Evolutionary conservation across 1,284 basidiomycete species (phyloP), one percentile per base, ranked within the genome.

Genomic region (Amylostereum areolatum): DNA sequence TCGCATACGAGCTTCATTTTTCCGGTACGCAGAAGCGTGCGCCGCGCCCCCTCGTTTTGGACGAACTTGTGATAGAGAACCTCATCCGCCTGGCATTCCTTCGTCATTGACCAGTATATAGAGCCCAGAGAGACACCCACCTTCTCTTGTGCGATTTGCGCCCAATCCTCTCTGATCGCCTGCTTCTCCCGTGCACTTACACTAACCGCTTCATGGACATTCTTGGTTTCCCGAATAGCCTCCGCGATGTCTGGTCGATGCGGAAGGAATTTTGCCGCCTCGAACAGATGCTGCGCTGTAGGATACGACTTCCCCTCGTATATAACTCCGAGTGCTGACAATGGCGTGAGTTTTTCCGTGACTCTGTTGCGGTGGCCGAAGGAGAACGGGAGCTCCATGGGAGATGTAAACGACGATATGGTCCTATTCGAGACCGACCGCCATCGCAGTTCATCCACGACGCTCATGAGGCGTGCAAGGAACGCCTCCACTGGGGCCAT

Each of bases 251-350:
- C 74, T 0, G 74, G 72, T 5, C 66, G 63, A 32, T 66, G 61
- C 0, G 67, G 66, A 45, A 79, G 57, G 59, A 81, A 87, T 59
- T 84, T 84, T 54, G 83, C 66, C 7, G 84, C 83, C 63, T 87
- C 83, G 37, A 79, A 71, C 12, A 88, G 67, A 57, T 88, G 85
- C 52, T 78, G 62, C 3, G 81, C 85, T 2, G 77, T 82, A 4
- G 83, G 81, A 53, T 81, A 88, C 37, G 66, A 63, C 46, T 68
- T 68, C 31, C 74, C 69, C 41, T 68, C 59, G 59, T 77, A 80
- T 43, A 77, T n/a, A n/a, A n/a, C n/a, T n/a, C n/a, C n/a, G n/a
- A n/a, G n/a, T n/a, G n/a, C n/a, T n/a, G n/a, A n/a, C n/a, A n/a
- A n/a, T n/a, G n/a, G n/a, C n/a, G n/a, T n/a, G n/a, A n/a, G n/a